A percentile compares a stretch with the other conserved stretches of the same genome.
These are phyloP conservation scores for Neonectria hederae DNA, from an alignment of 2,329 filamentous ascomycete species.

Conservation along the genomic window DNA sequence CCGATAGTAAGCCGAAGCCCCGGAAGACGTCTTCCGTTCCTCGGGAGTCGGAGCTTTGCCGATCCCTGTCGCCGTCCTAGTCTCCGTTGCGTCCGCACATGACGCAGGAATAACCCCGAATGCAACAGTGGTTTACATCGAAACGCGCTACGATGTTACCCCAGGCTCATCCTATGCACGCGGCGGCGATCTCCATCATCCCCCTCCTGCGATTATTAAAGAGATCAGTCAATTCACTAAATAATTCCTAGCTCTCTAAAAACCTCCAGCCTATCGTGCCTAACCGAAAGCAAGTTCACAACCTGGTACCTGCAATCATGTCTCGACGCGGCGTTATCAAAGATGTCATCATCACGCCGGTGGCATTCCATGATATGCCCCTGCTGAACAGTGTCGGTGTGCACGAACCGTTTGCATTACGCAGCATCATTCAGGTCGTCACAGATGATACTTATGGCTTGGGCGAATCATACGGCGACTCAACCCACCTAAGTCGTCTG, in stretches of 20 bases:
- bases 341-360: conserved; percentile 53
- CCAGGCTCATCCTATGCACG: not conserved
- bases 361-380: conserved; percentile 57
- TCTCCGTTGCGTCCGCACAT: not conserved
- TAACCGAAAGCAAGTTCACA: not conserved
- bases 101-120: not conserved
- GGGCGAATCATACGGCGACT: conserved; percentile 54
- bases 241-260: not conserved
- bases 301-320: conserved; percentile 34
- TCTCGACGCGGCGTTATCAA: conserved; percentile 44
- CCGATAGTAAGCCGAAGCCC: not conserved
- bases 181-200: not conserved
- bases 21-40: not conserved
- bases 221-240: conserved; percentile 1
- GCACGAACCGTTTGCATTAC: conserved; percentile 54
- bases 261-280: not conserved
- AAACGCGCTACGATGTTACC: not conserved
- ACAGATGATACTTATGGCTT: conserved; percentile 49
- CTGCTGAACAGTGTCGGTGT: conserved; percentile 55
- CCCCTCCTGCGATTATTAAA: conserved; percentile 2
- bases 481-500: conserved; percentile 48
- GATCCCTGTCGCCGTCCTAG: not conserved
- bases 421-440: conserved; percentile 53
- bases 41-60: not conserved
- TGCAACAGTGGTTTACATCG: not conserved